Evolutionary conservation across 306 rosid species (phyloP), one percentile per base, ranked within the genome.

Genomic region (Begonia peltatifolia): DNA sequence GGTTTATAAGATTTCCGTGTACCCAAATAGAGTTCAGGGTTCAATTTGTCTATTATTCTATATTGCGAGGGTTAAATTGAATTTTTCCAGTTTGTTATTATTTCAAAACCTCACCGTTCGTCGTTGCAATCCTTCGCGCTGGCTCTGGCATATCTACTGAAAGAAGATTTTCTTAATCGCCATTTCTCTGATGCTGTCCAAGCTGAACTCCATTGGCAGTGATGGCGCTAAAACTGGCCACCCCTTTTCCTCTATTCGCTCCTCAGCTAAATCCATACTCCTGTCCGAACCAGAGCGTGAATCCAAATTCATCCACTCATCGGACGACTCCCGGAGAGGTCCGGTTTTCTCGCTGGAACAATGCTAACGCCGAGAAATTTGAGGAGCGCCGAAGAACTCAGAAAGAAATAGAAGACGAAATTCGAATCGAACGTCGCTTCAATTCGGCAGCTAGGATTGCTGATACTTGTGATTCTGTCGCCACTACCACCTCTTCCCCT

Each of bases 341-440:
- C 66, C 79, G 74, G 3, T 74, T 74, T 53, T 63, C 94, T 12
- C 74, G 78, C 30, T 68, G 94, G 89, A 68, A 74, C 80, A 80
- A 87, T 64, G 84, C 93, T 50, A 83, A 80, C 78, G 94, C 94
- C 44, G 81, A 63, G 58, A 72, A 38, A 58, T 80, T 83, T 61
- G 71, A 80, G 68, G 60, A 61, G 53, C 87, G 79, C 64, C 86
- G 87, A 3, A 55, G 87, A 12, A 53, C 73, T 18, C 67, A 71
- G 63, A 56, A 80, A 52, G 77, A 83, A 64, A 78, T 87, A 71
- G 94, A 87, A 57, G 81, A 74, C 62, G 78, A 83, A 2, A 74
- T 80, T 53, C 82, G 87, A 66, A 86, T 84, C 42, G 74, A 72
- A 42, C 89, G 96, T 60, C 73, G 83, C 64, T 75, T 78, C 56